Evolutionary conservation across 108 stramenopile genomes (phyloP), one percentile per base, ranked within the genome.

Genomic region (Fistulifera pelliculosa): DNA sequence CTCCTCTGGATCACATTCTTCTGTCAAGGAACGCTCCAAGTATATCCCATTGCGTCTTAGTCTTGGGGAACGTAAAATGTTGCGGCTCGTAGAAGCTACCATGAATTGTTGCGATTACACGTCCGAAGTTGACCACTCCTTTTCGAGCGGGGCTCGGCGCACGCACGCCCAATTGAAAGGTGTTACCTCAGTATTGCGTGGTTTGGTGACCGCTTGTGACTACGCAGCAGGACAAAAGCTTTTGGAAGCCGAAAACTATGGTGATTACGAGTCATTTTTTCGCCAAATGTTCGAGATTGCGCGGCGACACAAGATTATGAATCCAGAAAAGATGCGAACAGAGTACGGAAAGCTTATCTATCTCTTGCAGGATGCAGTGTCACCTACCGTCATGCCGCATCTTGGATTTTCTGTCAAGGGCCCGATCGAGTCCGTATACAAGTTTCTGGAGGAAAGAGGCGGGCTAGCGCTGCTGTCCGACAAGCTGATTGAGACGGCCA

Each of bases 311-410:
- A 90, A 90, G 59, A 81, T 90, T 41, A 83, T 83, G 81, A 90
- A 90, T 64, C 88, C 88, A n/a, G 84, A 90, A 63, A 83, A 84
- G 51, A 81, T 90, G 81, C 56, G 88, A 15, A 76, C 74, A 15
- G 82, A 81, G 42, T 90, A 90, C 54, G 88, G 84, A 23, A 85
- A 86, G 67, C 69, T 90, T 54, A 65, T 81, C 24, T 86, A 77
- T 57, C 54, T 90, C 26, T 43, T 90, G 54, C 81, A 83, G 65
- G 88, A 89, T 52, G 77, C 83, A n/a, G 68, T 70, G 2, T 62
- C 58, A 41, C 63, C 64, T 10, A 55, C 65, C 27, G 40, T 74
- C 1, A 22, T 21, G 47, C 63, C 60, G 8, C 58, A 66, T 51
- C 26, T 71, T 14, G 65, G 48, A 14, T 75, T 73, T 63, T 63